Conservation (phyloP, 768 basidiomycete species). For the Phanerochaete sordida region DNA sequence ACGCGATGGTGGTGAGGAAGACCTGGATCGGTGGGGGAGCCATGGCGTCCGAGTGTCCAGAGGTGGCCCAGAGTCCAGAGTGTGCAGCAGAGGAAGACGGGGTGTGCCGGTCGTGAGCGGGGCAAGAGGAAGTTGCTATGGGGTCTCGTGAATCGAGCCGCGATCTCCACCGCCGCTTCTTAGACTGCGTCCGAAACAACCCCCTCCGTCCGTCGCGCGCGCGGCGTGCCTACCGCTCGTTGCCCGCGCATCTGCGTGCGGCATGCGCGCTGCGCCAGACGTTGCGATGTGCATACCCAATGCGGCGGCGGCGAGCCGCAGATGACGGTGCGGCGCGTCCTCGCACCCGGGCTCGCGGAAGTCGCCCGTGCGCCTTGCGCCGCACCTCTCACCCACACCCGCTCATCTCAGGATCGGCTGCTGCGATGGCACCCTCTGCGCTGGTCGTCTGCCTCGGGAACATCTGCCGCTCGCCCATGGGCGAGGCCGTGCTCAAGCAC, state of each 20-base stretch:
- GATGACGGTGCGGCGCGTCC: neutral
- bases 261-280: neutral
- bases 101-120: neutral
- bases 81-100: neutral
- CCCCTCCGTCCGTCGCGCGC: neutral
- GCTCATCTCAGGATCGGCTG: neutral
- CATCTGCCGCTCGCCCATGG: slow-evolving; percentile 90
- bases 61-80: too few species aligned
- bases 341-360: neutral
- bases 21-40: slow-evolving; percentile 80
- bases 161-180: neutral
- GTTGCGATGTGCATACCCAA: neutral
- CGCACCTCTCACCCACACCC: neutral
- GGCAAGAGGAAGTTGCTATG: slow-evolving; percentile 4
- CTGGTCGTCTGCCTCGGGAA: slow-evolving; percentile 81
- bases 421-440: slow-evolving; percentile 37
- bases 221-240: neutral
- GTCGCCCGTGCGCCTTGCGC: neutral
- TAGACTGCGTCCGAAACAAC: neutral
- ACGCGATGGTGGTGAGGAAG: slow-evolving; percentile 87
- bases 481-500: slow-evolving; percentile 79
- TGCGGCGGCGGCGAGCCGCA: neutral
- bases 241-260: neutral
- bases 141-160: too few species aligned
- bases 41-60: slow-evolving; percentile 35